These are phyloP conservation scores for Podosphaera xanthii DNA, from an alignment of 2,329 filamentous ascomycete species.

Conservation along the genomic window DNA sequence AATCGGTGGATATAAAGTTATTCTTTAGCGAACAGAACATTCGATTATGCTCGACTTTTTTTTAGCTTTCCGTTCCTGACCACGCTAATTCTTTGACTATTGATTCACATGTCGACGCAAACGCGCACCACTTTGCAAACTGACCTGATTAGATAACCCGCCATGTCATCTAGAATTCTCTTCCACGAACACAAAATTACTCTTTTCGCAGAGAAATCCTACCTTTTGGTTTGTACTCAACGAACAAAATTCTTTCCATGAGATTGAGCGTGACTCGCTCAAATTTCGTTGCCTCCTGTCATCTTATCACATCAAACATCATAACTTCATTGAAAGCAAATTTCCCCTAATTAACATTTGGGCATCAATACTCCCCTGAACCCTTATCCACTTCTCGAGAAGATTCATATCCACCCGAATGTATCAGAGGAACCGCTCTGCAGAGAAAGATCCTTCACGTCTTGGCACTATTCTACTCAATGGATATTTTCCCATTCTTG, in stretches of 20 bases:
- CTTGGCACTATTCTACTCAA: background rate
- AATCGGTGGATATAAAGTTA: background rate
- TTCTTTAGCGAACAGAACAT: background rate
- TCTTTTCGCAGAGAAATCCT: too few species aligned
- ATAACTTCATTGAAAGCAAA: background rate
- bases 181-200: too few species aligned
- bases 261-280: background rate
- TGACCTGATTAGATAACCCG: too few species aligned
- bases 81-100: background rate
- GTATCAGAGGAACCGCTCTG: background rate
- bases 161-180: too few species aligned
- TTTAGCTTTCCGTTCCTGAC: too few species aligned
- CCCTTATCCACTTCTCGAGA: background rate
- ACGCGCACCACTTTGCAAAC: too few species aligned
- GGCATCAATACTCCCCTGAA: background rate
- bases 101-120: background rate
- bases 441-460: background rate
- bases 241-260: background rate
- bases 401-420: background rate
- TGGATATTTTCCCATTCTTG: background rate
- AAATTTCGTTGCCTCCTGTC: background rate
- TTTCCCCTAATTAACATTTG: background rate
- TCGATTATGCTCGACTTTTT: background rate
- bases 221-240: background rate
- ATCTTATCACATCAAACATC: background rate